Percentiles rank a stretch among this genome's conserved stretches.
phyloP scores from a whole-genome alignment of 305 asterid genomes.

The Fraxinus floribunda region DNA sequence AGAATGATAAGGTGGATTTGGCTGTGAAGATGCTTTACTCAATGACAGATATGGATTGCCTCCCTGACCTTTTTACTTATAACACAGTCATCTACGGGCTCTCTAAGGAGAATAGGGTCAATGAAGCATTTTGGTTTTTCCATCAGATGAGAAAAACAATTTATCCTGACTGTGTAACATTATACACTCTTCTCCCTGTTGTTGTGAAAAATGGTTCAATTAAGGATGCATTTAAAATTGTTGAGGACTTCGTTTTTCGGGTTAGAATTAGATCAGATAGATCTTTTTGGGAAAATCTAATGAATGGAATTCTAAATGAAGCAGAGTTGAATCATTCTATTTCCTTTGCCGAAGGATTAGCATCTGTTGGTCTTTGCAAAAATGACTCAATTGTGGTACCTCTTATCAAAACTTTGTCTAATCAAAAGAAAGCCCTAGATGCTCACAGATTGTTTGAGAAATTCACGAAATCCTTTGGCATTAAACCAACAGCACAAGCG shows the following conservation, averaged over 20 bases:
- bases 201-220: slow-evolving; percentile 69
- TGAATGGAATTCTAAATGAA: slow-evolving; percentile 62
- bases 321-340: slow-evolving; percentile 54
- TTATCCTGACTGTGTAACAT: slow-evolving; percentile 66
- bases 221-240: slow-evolving; percentile 63
- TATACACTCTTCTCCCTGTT: slow-evolving; percentile 70
- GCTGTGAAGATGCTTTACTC: slow-evolving; percentile 65
- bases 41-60: slow-evolving; percentile 66
- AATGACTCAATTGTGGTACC: slow-evolving; percentile 66
- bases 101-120: slow-evolving; percentile 61
- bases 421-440: slow-evolving; percentile 69
- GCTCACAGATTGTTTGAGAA: slow-evolving; percentile 59
- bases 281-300: slow-evolving; percentile 69
- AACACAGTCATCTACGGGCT: slow-evolving; percentile 79
- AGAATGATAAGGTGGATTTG: slow-evolving; percentile 65
- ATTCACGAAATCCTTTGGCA: slow-evolving; percentile 45
- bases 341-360: slow-evolving; percentile 60
- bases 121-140: slow-evolving; percentile 83
- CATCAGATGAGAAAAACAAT: slow-evolving; percentile 80
- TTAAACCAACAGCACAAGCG: slow-evolving; percentile 54
- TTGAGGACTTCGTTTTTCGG: slow-evolving; percentile 43
- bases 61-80: slow-evolving; percentile 75
- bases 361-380: slow-evolving; percentile 59
- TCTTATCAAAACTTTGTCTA: slow-evolving; percentile 55
- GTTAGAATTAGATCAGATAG: slow-evolving; percentile 27